Conservation (phyloP, 345 rosid genomes). For the Clarkia xantiana region DNA sequence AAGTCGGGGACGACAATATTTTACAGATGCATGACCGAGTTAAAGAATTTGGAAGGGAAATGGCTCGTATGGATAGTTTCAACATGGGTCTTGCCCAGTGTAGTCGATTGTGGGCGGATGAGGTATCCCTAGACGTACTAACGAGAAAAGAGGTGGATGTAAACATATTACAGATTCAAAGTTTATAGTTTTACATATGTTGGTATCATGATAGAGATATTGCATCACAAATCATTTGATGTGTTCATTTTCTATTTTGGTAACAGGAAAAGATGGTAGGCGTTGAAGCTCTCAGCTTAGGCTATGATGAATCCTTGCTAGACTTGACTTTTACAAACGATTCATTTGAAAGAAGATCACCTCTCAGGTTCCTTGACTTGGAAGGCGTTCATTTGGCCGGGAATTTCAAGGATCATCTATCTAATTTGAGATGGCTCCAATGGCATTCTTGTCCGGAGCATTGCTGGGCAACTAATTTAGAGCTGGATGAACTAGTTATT, state of each 20-base stretch:
- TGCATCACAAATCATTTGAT: neutral
- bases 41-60: constrained; percentile 4
- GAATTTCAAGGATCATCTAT: neutral
- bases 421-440: constrained; percentile 2
- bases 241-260: neutral
- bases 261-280: neutral
- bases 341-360: neutral
- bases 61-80: neutral
- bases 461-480: too few species aligned
- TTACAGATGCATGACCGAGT: constrained; percentile 4
- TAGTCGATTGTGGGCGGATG: neutral
- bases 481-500: neutral
- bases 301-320: fast-evolving
- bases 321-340: neutral
- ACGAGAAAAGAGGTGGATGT: neutral
- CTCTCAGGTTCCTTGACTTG: constrained; percentile 3
- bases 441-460: too few species aligned
- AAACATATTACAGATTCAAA: neutral
- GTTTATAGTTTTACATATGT: too few species aligned
- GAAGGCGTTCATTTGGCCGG: neutral
- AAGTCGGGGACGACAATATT: neutral
- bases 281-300: neutral
- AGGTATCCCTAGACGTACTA: constrained; percentile 2
- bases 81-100: neutral
- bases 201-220: neutral